phyloP scores from a whole-genome alignment of 1,284 basidiomycete genomes.

The Papiliotrema laurentii region DNA sequence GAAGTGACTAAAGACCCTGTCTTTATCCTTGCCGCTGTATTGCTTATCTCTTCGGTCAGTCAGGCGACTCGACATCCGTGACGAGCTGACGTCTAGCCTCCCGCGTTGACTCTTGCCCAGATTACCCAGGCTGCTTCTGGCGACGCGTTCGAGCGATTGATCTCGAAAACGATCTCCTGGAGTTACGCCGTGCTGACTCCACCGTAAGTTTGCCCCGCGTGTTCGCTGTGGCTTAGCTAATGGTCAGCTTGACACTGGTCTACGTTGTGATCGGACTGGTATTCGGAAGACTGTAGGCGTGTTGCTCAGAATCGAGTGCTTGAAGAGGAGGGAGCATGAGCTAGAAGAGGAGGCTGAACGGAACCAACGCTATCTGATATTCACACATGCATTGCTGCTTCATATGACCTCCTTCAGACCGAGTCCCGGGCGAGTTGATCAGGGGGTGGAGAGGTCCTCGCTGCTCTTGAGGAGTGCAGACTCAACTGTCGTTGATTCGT shows the following conservation, averaged over 20 bases:
- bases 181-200: conserved; percentile 64
- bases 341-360: background rate
- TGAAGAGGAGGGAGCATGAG: background rate
- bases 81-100: conserved; percentile 29
- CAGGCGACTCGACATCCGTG: background rate
- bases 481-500: too few relatives aligned
- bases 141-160: conserved; percentile 84
- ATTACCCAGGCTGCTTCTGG: conserved; percentile 83
- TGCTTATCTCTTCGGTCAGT: conserved; percentile 61
- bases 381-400: too few relatives aligned
- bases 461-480: too few relatives aligned
- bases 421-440: too few relatives aligned
- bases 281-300: conserved; percentile 41
- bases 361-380: background rate
- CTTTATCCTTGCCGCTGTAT: conserved; percentile 58
- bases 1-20: conserved; percentile 49
- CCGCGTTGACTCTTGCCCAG: conserved; percentile 53
- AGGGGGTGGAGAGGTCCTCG: too few relatives aligned
- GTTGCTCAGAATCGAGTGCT: too few relatives aligned
- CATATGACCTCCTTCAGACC: too few relatives aligned
- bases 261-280: conserved; percentile 68
- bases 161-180: conserved; percentile 55
- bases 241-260: conserved; percentile 56
- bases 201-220: conserved; percentile 58
- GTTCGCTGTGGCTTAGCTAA: background rate